Evolutionary conservation across 73 alveolate species (phyloP), one percentile per base, ranked within the genome.

Genomic region (Stentor roeselii): DNA sequence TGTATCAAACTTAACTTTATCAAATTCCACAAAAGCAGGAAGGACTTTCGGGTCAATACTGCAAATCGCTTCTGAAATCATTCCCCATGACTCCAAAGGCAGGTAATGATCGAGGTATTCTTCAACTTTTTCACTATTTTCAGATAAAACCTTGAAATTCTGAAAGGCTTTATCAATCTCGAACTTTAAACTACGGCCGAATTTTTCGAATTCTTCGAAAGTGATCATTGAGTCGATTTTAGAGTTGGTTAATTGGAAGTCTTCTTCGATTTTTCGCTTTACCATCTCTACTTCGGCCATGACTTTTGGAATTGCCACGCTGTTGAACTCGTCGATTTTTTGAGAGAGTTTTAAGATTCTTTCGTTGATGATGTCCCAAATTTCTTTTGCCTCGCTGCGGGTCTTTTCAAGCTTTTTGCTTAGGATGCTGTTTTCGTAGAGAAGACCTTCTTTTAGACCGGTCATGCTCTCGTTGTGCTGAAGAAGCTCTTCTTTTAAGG

Each of bases 231-330:
- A 11, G 21, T 50, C 67, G 21, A 50, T 50, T 11, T 50, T 6
- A 6, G 6, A 21, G 30, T 50, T 6, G 30, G 21, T 50, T 21
- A 50, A 50, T 50, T 50, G 6, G 67, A 21, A 6, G 21, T 50
- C 67, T 50, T 50, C 67, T 50, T 50, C 67, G 67, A 50, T 50
- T 50, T 50, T 50, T 50, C 67, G 6, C 67, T 50, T 50, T 50
- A 50, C 6, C 6, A 50, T 50, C 67, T 50, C 67, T 11, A 50
- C 67, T 50, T 50, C 67, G 21, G 67, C 67, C 6, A 11, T 6
- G 21, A 50, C 67, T 50, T 50, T 50, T 21, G 67, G 67, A 50
- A 50, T 6, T 50, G 67, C 67, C 21, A 50, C 21, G 21, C 6
- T 11, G 67, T 50, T 50, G 6, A 50, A 50, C 30, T 50, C 21